A percentile compares a stretch with the other conserved stretches of the same genome.
phyloP scores from a whole-genome alignment of 73 alveolate genomes.

The Uronychia binucleata region DNA sequence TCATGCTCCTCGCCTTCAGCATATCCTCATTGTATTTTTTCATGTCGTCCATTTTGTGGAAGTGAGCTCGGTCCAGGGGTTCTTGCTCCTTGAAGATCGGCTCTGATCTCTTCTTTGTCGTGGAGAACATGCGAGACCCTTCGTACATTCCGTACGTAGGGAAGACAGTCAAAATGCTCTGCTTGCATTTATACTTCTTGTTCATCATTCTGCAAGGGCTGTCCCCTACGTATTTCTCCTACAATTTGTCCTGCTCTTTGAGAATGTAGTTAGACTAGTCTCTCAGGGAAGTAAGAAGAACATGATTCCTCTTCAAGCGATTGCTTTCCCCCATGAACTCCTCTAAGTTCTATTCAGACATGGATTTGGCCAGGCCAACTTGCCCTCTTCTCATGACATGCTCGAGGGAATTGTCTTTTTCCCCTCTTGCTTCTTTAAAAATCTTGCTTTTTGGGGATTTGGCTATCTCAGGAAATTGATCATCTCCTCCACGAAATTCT shows the following conservation, averaged over 20 bases:
- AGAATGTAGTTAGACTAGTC: background rate
- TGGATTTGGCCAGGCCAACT: background rate
- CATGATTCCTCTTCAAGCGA: background rate
- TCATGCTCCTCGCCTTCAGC: background rate
- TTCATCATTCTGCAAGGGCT: background rate
- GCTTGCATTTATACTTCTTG: conserved; percentile 6
- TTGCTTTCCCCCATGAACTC: background rate
- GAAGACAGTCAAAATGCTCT: background rate
- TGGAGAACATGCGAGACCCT: background rate
- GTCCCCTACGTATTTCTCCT: background rate
- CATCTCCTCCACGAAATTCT: too few species aligned
- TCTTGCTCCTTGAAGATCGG: background rate
- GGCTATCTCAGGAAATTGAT: background rate
- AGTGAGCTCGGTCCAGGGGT: background rate
- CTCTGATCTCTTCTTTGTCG: background rate
- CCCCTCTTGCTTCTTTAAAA: background rate
- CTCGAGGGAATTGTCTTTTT: background rate
- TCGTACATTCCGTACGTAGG: background rate
- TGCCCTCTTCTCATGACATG: background rate
- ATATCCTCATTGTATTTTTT: conserved; percentile 4
- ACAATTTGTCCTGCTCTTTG: background rate
- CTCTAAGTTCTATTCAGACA: background rate
- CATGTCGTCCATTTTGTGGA: background rate
- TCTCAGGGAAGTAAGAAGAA: background rate
- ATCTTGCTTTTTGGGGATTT: background rate